A percentile compares a stretch with the other conserved stretches of the same genome.
Evolutionary conservation across 176 grass and related monocot species (phyloP).

Genomic region (Oropetium thomaeum): DNA sequence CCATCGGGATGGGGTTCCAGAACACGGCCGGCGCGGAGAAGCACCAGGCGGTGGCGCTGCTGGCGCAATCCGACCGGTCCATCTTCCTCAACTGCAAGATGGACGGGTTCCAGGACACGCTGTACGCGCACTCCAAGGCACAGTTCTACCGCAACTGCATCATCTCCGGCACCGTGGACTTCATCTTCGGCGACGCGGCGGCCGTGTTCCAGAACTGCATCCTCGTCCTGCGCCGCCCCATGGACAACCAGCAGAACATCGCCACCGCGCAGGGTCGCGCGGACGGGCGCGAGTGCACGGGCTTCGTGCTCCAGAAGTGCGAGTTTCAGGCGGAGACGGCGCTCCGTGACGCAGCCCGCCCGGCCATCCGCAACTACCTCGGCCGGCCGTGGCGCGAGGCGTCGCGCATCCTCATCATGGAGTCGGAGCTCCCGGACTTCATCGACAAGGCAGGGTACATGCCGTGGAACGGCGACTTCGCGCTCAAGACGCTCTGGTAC

Average conservation of each 20-base stretch:
- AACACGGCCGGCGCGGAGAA: slow-evolving; percentile 84
- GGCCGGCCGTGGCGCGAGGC: slow-evolving; percentile 73
- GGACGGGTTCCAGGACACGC: slow-evolving; percentile 95
- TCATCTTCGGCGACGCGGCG: slow-evolving; percentile 87
- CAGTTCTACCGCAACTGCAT: slow-evolving; percentile 93
- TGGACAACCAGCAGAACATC: slow-evolving; percentile 92
- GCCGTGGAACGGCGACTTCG: slow-evolving; percentile 77
- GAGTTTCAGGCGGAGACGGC: slow-evolving; percentile 50
- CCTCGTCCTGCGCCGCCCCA: slow-evolving; percentile 55
- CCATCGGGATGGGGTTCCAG: slow-evolving; percentile 71
- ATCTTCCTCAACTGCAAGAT: slow-evolving; percentile 90
- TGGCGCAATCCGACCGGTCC: slow-evolving; percentile 63
- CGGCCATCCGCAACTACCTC: slow-evolving; percentile 54
- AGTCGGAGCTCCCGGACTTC: slow-evolving; percentile 62
- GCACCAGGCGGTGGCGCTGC: slow-evolving; percentile 87
- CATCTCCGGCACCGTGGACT: slow-evolving; percentile 82
- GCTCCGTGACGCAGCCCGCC: slow-evolving; percentile 16
- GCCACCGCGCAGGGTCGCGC: slow-evolving; percentile 78
- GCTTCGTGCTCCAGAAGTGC: slow-evolving; percentile 90
- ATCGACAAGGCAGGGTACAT: slow-evolving; percentile 72
- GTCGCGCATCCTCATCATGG: slow-evolving; percentile 77
- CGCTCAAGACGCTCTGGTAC: slow-evolving; percentile 69
- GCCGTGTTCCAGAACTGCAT: slow-evolving; percentile 91
- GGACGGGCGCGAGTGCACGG: slow-evolving; percentile 62
- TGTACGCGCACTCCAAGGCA: slow-evolving; percentile 74